Percentiles rank a stretch among this genome's conserved stretches.
Evolutionary conservation across 2,329 filamentous ascomycete genomes (phyloP).

Genomic region (Sclerotinia sclerotiorum): DNA sequence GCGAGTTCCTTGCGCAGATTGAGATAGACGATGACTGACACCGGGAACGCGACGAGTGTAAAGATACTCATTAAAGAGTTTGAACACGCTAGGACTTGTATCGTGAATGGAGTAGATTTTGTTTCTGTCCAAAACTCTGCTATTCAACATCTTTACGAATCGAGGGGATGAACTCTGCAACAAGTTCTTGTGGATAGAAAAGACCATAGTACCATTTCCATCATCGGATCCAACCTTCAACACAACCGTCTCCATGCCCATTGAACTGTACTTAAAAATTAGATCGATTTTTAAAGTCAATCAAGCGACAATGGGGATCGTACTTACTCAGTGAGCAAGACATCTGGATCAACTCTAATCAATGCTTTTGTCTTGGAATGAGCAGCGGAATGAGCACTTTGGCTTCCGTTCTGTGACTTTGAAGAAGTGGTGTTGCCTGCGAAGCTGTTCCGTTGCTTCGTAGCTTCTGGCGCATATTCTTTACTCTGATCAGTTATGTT

Average conservation of each 20-base stretch:
- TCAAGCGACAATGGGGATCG: rapidly evolving
- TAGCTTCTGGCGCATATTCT: not conserved
- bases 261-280: not conserved
- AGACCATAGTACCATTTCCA: not conserved
- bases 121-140: not conserved
- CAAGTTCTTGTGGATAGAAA: conserved; percentile 18
- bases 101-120: conserved; percentile 8
- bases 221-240: conserved; percentile 9
- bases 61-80: conserved; percentile 30
- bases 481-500: not conserved
- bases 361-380: not conserved
- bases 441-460: not conserved
- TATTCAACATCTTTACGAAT: conserved; percentile 4
- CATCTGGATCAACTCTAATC: conserved; percentile 1
- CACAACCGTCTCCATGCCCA: conserved; percentile 13
- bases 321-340: conserved; percentile 18
- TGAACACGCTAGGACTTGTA: conserved; percentile 24
- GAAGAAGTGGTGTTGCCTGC: too few relatives aligned
- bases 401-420: not conserved
- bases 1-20: conserved; percentile 6
- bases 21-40: not conserved
- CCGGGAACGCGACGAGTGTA: conserved; percentile 28
- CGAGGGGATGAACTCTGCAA: not conserved
- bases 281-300: not conserved
- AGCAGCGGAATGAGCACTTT: not conserved